A percentile compares a stretch with the other conserved stretches of the same genome.
phyloP scores from a whole-genome alignment of 495 filamentous ascomycete genomes.

The Penicillium pancosmium region DNA sequence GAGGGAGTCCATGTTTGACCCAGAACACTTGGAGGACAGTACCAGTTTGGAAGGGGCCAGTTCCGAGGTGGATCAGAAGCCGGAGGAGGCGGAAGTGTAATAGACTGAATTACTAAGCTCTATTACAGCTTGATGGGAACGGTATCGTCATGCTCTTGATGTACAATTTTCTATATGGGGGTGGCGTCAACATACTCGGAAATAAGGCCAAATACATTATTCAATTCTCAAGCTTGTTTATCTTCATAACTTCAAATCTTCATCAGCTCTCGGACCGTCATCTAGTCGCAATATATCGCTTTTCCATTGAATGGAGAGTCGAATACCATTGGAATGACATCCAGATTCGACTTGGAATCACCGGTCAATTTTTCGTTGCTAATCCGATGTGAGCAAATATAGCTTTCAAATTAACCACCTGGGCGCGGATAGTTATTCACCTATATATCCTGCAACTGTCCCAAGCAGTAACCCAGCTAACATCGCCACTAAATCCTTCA shows the following conservation, averaged over 20 bases:
- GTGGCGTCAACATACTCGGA: background rate
- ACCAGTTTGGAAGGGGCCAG: background rate
- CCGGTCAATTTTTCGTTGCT: conserved; percentile 6
- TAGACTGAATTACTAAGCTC: background rate
- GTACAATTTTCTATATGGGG: background rate
- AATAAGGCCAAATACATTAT: background rate
- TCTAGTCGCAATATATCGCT: conserved; percentile 4
- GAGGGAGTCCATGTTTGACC: conserved; percentile 35
- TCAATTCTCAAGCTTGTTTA: too few relatives aligned
- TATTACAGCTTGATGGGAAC: too few relatives aligned
- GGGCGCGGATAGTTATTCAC: background rate
- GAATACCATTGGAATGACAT: conserved; percentile 1
- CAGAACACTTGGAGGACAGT: conserved; percentile 15
- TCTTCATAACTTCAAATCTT: background rate
- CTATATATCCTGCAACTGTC: conserved; percentile 4
- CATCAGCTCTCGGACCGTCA: background rate
- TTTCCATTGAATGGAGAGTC: conserved; percentile 8
- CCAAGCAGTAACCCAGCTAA: background rate
- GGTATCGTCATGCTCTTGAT: too few relatives aligned
- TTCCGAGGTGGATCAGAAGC: conserved; percentile 4
- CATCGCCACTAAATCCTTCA: background rate
- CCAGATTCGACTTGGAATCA: background rate
- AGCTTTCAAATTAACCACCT: too few relatives aligned
- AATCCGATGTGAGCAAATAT: background rate
- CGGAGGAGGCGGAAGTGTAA: conserved; percentile 5